Percentiles rank a stretch among this genome's conserved stretches.
Conservation (phyloP, 179 eudicot genomes). For the Silene vulgaris region DNA sequence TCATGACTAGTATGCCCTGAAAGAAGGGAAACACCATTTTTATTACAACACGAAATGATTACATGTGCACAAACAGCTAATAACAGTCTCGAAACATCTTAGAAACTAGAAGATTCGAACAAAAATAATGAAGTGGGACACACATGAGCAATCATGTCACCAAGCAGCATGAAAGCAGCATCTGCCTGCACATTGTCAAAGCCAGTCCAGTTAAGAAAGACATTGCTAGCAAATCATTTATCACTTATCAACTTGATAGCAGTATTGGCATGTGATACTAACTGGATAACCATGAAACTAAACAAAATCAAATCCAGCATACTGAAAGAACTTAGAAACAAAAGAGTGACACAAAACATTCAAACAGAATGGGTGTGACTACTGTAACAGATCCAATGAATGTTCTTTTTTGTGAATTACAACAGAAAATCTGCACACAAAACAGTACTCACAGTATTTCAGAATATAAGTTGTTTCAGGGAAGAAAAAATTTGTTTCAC, state of each 20-base stretch:
- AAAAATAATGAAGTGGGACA: constrained; percentile 19
- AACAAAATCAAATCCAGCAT: not conserved
- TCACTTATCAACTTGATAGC: not conserved
- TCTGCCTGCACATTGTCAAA: constrained; percentile 64
- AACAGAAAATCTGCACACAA: not conserved
- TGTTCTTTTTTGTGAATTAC: not conserved
- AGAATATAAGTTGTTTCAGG: no score
- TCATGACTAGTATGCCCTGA: constrained; percentile 59
- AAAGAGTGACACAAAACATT: not conserved
- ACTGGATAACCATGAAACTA: not conserved
- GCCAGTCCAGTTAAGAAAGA: constrained; percentile 14
- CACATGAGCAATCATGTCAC: constrained; percentile 59
- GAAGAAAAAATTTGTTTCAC: no score
- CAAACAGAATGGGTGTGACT: not conserved
- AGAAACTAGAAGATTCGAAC: not conserved
- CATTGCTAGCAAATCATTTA: not conserved
- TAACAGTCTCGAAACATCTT: constrained; percentile 2
- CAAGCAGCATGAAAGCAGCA: constrained; percentile 74
- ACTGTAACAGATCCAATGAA: not conserved
- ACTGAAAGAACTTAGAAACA: not conserved
- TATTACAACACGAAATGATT: not conserved
- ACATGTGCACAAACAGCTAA: constrained; percentile 4
- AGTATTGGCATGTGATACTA: not conserved
- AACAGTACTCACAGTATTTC: not conserved
- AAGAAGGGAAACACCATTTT: constrained; percentile 17